A percentile compares a stretch with the other conserved stretches of the same genome.
Evolutionary conservation across 2,329 filamentous ascomycete genomes (phyloP).

Genomic region (Talaromyces sp.): DNA sequence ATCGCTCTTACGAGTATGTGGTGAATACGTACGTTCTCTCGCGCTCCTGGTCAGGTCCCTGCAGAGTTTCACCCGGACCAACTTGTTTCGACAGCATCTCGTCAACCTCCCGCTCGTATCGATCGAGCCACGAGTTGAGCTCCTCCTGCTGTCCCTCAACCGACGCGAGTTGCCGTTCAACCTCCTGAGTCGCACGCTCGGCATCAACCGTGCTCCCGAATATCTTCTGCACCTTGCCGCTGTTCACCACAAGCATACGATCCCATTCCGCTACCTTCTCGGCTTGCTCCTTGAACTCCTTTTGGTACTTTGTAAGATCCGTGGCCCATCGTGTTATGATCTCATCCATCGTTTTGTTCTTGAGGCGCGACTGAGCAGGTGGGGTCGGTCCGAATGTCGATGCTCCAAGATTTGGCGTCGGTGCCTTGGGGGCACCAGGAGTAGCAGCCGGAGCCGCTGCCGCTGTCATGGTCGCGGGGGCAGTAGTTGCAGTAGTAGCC

Average conservation of each 20-base stretch:
- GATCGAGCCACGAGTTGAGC: conserved; percentile 79
- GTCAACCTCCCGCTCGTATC: conserved; percentile 88
- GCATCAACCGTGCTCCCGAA: conserved; percentile 91
- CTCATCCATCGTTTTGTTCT: conserved; percentile 99
- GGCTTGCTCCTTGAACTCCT: conserved; percentile 90
- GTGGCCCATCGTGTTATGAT: conserved; percentile 97
- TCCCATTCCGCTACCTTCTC: conserved; percentile 87
- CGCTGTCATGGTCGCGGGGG: conserved; percentile 30
- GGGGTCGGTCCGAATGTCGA: conserved; percentile 79
- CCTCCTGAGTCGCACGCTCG: conserved; percentile 85
- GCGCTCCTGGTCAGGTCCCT: conserved; percentile 89
- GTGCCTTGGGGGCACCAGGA: conserved; percentile 30
- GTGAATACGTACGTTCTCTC: conserved; percentile 69
- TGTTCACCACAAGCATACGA: conserved; percentile 85
- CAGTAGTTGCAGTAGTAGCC: conserved; percentile 23
- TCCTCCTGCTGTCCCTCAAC: conserved; percentile 94
- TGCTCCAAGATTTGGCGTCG: conserved; percentile 53
- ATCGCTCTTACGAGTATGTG: background rate
- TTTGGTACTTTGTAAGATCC: conserved; percentile 92
- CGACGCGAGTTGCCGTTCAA: conserved; percentile 82
- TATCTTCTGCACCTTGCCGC: conserved; percentile 88
- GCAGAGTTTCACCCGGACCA: conserved; percentile 69
- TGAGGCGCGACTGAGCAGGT: conserved; percentile 75
- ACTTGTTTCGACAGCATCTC: conserved; percentile 78
- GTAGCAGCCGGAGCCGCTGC: conserved; percentile 26